Evolutionary conservation across 2,329 filamentous ascomycete species (phyloP).

Genomic region (Aspergillus ochraceoroseus): DNA sequence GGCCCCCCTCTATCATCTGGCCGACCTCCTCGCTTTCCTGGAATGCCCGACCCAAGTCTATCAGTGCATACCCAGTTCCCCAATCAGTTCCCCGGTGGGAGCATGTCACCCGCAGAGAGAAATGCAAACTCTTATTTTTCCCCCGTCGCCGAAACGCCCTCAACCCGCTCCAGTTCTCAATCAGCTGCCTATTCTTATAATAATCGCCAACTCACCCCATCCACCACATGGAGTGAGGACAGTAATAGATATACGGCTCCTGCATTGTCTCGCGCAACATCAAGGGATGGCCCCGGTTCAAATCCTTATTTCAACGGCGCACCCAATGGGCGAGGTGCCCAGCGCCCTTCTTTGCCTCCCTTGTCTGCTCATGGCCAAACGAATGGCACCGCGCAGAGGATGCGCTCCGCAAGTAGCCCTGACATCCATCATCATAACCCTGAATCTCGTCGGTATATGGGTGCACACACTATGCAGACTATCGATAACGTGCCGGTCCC

Average conservation of each 20-base stretch:
- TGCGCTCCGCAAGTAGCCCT: conserved; percentile 89
- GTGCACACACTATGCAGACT: conserved; percentile 52
- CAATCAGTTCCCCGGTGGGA: conserved; percentile 48
- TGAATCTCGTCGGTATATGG: conserved; percentile 47
- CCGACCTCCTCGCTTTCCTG: conserved; percentile 66
- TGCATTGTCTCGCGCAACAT: conserved; percentile 74
- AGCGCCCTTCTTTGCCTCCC: conserved; percentile 74
- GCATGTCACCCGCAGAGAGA: conserved; percentile 57
- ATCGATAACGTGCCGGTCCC: conserved; percentile 63
- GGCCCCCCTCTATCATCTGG: conserved; percentile 39
- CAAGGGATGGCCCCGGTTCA: conserved; percentile 64
- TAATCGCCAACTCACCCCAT: conserved; percentile 63
- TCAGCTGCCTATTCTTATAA: conserved; percentile 73
- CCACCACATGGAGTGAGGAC: conserved; percentile 65
- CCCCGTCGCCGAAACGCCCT: conserved; percentile 66
- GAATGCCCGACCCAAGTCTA: conserved; percentile 55
- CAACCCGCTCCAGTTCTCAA: conserved; percentile 50
- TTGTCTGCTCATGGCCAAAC: conserved; percentile 56
- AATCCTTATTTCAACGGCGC: conserved; percentile 60
- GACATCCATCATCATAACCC: conserved; percentile 72
- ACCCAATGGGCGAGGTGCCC: conserved; percentile 53
- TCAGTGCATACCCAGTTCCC: conserved; percentile 63
- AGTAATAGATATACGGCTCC: conserved; percentile 83
- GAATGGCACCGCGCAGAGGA: conserved; percentile 57
- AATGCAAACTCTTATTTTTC: conserved; percentile 89